Evolutionary conservation across 179 eudicot genomes (phyloP), one percentile per base, ranked within the genome.

Genomic region (Vitellaria paradoxa): DNA sequence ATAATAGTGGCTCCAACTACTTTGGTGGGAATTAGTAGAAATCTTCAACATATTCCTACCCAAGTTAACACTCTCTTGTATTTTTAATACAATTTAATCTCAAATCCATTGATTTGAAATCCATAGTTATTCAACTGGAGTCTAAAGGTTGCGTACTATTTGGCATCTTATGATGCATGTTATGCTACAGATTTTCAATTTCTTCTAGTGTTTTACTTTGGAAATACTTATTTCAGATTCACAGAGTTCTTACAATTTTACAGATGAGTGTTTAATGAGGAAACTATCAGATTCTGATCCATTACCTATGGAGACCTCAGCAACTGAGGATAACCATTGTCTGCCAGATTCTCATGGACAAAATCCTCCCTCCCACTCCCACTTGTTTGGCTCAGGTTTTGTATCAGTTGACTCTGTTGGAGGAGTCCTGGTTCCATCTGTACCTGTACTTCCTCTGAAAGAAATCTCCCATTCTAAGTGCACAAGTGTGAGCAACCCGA

Each of bases 331-430:
- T 69, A 77, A 66, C 14, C 24, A 57, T 42, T 23, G 55, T 76
- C 30, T 50, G 68, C 74, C 75, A 50, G 79, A 82, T 67, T 82
- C 45, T 53, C 72, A 46, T 30, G 47, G 18, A 23, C 37, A 62
- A 65, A 70, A 82, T 42, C 61, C 80, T 73, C 59, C 70, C 23
- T 12, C 5, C 2, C 89, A 87, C 65, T 74, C 85, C 20, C 79
- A 61, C 78, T 77, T 87, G 49, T 89, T 82, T 79, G 83, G 78
- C 12, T 80, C 92, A 57, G 84, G 84, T 71, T 74, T 87, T 82
- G 85, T 82, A 13, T 80, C 87, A 0, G 68, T 89, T 64, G 87
- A 85, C 74, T 76, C 79, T 75, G 42, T 67, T 80, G 92, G 92
- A 74, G 82, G 77, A 55, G 90, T 89, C 59, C 66, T 77, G 75